Evolutionary conservation across 371 early-diverging fungal genomes (phyloP).

Genomic region (Choanephora cucurbitarum): DNA sequence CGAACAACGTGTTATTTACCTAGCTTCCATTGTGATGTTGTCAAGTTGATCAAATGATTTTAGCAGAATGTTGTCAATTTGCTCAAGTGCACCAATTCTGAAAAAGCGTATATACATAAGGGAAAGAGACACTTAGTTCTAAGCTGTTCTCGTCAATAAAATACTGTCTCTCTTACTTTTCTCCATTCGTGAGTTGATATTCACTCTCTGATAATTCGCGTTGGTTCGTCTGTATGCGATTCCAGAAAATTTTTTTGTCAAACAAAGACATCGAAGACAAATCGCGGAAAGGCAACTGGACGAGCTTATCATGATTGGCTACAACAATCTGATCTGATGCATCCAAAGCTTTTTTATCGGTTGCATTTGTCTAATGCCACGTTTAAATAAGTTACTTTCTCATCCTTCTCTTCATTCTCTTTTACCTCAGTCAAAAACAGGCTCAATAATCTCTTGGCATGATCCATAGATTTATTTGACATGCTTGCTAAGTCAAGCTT

Average conservation of each 20-base stretch:
- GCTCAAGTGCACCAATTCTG: constrained; percentile 7
- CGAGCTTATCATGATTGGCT: constrained; percentile 7
- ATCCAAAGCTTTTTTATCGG: constrained; percentile 22
- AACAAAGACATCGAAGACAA: constrained; percentile 29
- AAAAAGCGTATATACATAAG: neutral
- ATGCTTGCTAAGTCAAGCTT: constrained; percentile 34
- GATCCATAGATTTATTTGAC: constrained; percentile 17
- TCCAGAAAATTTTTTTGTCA: constrained; percentile 32
- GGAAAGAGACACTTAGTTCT: too few species aligned
- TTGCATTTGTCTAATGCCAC: constrained; percentile 19
- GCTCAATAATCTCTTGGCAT: constrained; percentile 27
- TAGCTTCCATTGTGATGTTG: constrained; percentile 32
- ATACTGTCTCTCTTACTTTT: constrained; percentile 4
- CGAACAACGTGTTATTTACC: constrained; percentile 14
- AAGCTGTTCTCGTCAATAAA: too few species aligned
- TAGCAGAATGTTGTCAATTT: constrained; percentile 19
- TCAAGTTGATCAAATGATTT: constrained; percentile 11
- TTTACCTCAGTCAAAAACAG: constrained; percentile 33
- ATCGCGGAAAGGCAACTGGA: constrained; percentile 37
- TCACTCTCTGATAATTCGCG: neutral
- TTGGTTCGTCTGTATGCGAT: constrained; percentile 15
- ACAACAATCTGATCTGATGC: constrained; percentile 26
- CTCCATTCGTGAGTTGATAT: neutral
- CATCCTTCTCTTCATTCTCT: neutral
- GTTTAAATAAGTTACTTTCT: neutral